Evolutionary conservation across 345 rosid genomes (phyloP).

Genomic region (Mangifera indica): DNA sequence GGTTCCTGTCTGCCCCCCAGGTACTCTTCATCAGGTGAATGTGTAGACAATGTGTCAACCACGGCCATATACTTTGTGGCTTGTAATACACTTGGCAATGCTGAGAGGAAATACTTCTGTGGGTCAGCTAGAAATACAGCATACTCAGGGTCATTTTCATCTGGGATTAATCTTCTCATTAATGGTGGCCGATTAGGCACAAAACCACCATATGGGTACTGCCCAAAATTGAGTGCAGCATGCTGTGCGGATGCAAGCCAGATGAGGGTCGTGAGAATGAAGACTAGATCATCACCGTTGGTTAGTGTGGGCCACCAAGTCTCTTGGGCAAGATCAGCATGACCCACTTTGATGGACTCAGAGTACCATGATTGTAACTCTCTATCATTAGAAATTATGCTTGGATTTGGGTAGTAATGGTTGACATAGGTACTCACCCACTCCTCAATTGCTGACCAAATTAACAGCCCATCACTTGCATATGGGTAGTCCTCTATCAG

Average conservation of each 20-base stretch:
- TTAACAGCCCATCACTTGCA: constrained; percentile 81
- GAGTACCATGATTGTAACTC: constrained; percentile 88
- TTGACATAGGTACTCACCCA: constrained; percentile 88
- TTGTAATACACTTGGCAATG: constrained; percentile 82
- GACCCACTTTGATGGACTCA: constrained; percentile 82
- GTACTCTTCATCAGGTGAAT: constrained; percentile 94
- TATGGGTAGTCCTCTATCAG: constrained; percentile 89
- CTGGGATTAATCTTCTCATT: constrained; percentile 80
- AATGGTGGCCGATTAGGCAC: constrained; percentile 90
- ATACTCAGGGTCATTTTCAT: constrained; percentile 67
- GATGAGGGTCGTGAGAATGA: constrained; percentile 65
- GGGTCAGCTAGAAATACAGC: constrained; percentile 63
- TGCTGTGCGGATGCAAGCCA: constrained; percentile 99
- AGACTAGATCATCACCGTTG: constrained; percentile 52
- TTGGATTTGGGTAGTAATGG: constrained; percentile 65
- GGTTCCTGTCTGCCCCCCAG: constrained; percentile 86
- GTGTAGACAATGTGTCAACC: constrained; percentile 87
- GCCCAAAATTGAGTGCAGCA: constrained; percentile 97
- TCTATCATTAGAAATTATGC: constrained; percentile 46
- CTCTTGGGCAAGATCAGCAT: constrained; percentile 65
- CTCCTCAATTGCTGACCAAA: constrained; percentile 80
- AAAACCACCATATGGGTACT: constrained; percentile 88
- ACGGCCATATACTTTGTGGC: constrained; percentile 96
- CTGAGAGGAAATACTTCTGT: constrained; percentile 66
- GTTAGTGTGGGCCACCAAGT: constrained; percentile 86